Percentiles rank a stretch among this genome's conserved stretches.
Conservation (phyloP, 1,284 basidiomycete species). For the Heterobasidion parviporum region DNA sequence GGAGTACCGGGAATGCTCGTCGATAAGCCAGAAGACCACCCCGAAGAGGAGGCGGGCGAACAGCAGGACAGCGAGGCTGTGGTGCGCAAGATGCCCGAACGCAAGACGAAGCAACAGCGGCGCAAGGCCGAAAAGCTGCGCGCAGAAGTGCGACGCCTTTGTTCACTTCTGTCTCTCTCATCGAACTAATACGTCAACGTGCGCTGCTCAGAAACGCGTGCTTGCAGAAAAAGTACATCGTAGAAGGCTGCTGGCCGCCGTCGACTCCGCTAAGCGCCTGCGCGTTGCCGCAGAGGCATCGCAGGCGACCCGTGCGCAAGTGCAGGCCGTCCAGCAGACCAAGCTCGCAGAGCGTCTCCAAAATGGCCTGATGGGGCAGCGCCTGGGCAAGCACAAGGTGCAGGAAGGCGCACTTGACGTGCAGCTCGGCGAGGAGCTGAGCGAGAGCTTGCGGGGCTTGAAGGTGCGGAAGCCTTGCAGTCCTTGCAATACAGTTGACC, state of each 20-base stretch:
- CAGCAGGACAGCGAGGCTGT: conserved; percentile 22
- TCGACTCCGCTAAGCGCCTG: conserved; percentile 47
- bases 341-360: conserved; percentile 35
- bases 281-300: conserved; percentile 30
- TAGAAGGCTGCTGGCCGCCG: conserved; percentile 49
- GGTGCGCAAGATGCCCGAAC: conserved; percentile 38
- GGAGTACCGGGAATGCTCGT: conserved; percentile 53
- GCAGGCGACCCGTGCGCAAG: conserved; percentile 13
- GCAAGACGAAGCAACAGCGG: conserved; percentile 73
- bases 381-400: conserved; percentile 73
- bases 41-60: conserved; percentile 25
- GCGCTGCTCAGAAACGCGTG: conserved; percentile 40
- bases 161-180: background rate
- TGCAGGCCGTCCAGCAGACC: conserved; percentile 29
- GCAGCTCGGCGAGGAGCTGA: conserved; percentile 88
- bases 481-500: background rate
- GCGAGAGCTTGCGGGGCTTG: conserved; percentile 77
- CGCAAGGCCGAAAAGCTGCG: conserved; percentile 50
- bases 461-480: conserved; percentile 48
- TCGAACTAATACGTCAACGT: background rate
- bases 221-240: conserved; percentile 48
- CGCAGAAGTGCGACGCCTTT: conserved; percentile 45
- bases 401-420: conserved; percentile 69
- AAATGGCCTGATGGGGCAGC: conserved; percentile 56
- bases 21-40: conserved; percentile 35